Percentiles rank a stretch among this genome's conserved stretches.
Evolutionary conservation across 495 filamentous ascomycete genomes (phyloP).

Genomic region (Annulohypoxylon maeteangense): DNA sequence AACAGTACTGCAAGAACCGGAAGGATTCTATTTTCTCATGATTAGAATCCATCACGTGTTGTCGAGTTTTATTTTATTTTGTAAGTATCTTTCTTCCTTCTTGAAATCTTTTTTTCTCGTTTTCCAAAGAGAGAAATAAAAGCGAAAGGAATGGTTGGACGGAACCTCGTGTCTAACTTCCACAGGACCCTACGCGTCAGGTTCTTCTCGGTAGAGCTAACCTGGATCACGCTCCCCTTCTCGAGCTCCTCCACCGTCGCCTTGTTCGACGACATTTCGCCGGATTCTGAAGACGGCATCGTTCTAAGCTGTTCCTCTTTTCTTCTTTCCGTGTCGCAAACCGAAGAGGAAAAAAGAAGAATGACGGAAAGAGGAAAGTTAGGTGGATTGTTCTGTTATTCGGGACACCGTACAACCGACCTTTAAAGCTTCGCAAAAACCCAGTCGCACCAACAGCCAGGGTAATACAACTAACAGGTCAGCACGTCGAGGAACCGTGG

Average conservation of each 20-base stretch:
- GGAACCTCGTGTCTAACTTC: conserved; percentile 66
- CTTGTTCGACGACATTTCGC: conserved; percentile 30
- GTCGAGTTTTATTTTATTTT: not conserved
- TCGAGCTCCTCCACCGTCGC: conserved; percentile 42
- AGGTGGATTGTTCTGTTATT: conserved; percentile 7
- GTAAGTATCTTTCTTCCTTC: not conserved
- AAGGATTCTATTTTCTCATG: conserved; percentile 51
- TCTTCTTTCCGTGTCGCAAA: conserved; percentile 12
- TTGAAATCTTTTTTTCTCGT: not conserved
- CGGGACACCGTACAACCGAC: conserved; percentile 12
- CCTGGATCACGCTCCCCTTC: conserved; percentile 30
- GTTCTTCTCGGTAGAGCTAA: conserved; percentile 33
- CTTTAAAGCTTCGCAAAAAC: conserved; percentile 27
- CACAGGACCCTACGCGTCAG: conserved; percentile 58
- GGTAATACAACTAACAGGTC: not conserved
- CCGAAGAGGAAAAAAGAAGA: conserved; percentile 4
- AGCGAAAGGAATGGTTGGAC: conserved; percentile 17
- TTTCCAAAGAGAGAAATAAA: not conserved
- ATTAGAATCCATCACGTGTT: conserved; percentile 6
- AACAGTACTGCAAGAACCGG: conserved; percentile 61
- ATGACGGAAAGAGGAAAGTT: conserved; percentile 12
- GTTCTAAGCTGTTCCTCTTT: conserved; percentile 9
- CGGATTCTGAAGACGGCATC: conserved; percentile 36
- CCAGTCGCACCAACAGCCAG: conserved; percentile 19
- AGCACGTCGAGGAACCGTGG: not conserved